Evolutionary conservation across 202 grass and related monocot species (phyloP).

Genomic region (Eragrostis tef): DNA sequence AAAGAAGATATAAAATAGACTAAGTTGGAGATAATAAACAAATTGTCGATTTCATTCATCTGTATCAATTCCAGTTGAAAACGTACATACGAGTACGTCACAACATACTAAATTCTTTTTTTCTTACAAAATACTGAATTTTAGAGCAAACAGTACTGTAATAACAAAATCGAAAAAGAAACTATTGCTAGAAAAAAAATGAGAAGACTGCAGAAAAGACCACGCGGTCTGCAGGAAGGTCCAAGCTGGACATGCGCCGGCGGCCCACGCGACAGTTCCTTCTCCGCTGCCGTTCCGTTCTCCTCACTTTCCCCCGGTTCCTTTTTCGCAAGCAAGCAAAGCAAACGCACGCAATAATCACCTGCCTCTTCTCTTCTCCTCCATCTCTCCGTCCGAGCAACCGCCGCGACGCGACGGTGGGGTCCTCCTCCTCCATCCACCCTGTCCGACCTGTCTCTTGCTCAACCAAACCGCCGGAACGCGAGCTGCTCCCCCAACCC

Average conservation of each 20-base stretch:
- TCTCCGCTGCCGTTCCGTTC: neutral
- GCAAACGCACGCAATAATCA: slow-evolving; percentile 28
- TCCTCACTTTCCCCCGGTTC: slow-evolving; percentile 13
- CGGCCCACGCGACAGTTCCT: neutral
- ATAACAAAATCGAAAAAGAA: neutral
- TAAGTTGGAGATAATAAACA: too few relatives aligned
- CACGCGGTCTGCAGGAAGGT: neutral
- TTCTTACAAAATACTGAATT: too few relatives aligned
- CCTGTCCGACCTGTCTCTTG: neutral
- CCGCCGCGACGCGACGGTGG: neutral
- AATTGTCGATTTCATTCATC: too few relatives aligned
- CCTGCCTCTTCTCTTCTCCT: neutral
- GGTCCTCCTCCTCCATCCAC: slow-evolving; percentile 43
- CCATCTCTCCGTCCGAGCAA: slow-evolving; percentile 30
- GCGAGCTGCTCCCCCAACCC: neutral
- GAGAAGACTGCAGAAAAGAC: neutral
- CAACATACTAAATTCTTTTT: too few relatives aligned
- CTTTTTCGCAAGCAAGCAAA: neutral
- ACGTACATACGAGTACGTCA: too few relatives aligned
- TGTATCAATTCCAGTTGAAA: too few relatives aligned
- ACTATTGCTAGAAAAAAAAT: neutral
- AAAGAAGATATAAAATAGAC: too few relatives aligned
- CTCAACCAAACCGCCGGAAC: slow-evolving; percentile 31
- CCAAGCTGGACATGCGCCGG: neutral
- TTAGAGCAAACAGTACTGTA: too few relatives aligned